Evolutionary conservation across 1,139 yeast genomes (phyloP).

Genomic region (Arxiozyma heterogenica): DNA sequence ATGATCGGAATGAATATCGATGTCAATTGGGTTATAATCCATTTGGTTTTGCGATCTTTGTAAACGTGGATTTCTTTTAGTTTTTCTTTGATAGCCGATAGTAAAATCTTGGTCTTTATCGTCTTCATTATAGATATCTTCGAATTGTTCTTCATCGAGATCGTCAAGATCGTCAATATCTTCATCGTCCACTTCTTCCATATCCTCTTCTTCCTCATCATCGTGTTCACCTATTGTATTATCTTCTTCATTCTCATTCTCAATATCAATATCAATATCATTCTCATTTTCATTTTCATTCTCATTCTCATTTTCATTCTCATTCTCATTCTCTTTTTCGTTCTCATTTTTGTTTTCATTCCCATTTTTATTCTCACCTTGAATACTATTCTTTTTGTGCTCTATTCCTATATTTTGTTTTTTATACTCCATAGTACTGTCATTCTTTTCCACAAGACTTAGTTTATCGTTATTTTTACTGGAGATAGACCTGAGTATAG

Average conservation of each 20-base stretch:
- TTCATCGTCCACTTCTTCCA: constrained; percentile 9
- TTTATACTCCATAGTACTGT: too few species aligned
- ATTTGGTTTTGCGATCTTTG: constrained; percentile 2
- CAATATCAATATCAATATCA: too few species aligned
- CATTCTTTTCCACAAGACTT: background rate
- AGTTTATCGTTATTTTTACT: background rate
- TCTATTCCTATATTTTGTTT: background rate
- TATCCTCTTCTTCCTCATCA: constrained; percentile 13
- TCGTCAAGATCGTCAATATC: constrained; percentile 16
- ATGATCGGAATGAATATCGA: constrained; percentile 23
- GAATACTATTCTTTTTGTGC: background rate
- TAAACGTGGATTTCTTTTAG: constrained; percentile 1
- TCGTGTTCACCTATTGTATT: constrained; percentile 12
- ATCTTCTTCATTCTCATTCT: constrained; percentile 9
- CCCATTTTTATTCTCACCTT: background rate
- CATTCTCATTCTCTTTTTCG: constrained; percentile 3
- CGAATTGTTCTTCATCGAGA: constrained; percentile 10
- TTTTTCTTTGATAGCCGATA: constrained; percentile 15
- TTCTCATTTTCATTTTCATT: constrained; percentile 10
- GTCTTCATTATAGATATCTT: constrained; percentile 21
- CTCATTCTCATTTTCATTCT: constrained; percentile 14
- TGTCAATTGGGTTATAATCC: constrained; percentile 11
- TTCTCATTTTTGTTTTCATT: constrained; percentile 3
- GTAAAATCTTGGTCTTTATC: constrained; percentile 25
- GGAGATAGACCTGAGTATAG: background rate